Base-by-base conservation (phyloP, 768 basidiomycete genomes). In the Podaxis sp. region DNA sequence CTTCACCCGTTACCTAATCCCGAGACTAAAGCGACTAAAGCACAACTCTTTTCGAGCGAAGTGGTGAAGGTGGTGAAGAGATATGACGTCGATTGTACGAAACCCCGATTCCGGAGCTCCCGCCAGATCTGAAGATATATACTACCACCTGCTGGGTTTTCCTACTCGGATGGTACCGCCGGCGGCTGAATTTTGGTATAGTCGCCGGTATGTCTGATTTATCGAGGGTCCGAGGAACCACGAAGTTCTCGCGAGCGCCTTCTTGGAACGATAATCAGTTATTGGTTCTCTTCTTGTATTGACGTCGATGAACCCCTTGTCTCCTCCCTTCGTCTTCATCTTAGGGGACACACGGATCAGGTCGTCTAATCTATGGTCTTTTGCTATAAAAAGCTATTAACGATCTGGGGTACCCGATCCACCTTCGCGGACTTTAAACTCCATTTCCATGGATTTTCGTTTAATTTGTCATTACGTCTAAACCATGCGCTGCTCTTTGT, bases 371-470 rank as follows among this genome's bases (percentile, higher is more conserved):
- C 36, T 58, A 38, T 38, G 40, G 57, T 14, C 13, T 37, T 50
- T 50, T 58, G 57, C 57, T 58, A 58, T 50, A 58, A 58, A 58
- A 58, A 58, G 57, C 57, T 25, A 46, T 57, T 58, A 44, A 58
- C 57, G 36, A 58, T 58, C 57, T 28, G 47, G 25, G 55, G 21
- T 38, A 37, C n/a, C n/a, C 18, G 18, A 18, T 9, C 47, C 32
- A 50, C 28, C 35, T 58, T 14, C 57, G 57, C 57, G 57, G 57
- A 58, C 47, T 42, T 55, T 55, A 18, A 25, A n/a, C 16, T 42
- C 14, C n/a, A 42, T 18, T 42, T 42, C 18, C 16, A 21, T 44
- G 18, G 11, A 44, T 44, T 14, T 44, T 44, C 18, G 16, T 25
- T 54, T 54, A 35, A 54, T 38, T 51, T 38, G 37, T 54, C 37